Conservation (phyloP, 352 stramenopile genomes). For the Phytophthora fragariaefolia region DNA sequence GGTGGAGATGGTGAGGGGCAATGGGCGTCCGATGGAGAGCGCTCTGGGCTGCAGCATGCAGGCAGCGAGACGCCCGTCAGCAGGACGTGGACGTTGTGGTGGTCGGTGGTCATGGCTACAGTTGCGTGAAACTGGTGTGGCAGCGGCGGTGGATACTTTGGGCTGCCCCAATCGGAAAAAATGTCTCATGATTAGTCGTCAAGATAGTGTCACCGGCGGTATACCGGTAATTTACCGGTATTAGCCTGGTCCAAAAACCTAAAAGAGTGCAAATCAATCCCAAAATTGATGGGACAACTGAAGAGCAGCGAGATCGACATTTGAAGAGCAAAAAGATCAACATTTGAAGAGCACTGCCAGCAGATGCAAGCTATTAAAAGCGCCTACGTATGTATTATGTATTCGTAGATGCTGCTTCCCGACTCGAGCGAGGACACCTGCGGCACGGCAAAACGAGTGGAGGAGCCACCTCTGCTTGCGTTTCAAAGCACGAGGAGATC, state of each 20-base stretch:
- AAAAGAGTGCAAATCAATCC: too few relatives aligned
- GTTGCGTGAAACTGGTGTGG: too few relatives aligned
- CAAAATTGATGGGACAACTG: too few relatives aligned
- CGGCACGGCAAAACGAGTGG: background rate
- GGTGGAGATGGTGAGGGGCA: background rate
- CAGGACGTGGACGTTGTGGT: conserved; percentile 19
- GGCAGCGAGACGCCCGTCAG: conserved; percentile 33
- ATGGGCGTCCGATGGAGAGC: background rate
- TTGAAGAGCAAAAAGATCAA: background rate
- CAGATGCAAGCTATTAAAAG: too few relatives aligned
- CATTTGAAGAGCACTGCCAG: background rate
- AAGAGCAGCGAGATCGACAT: too few relatives aligned
- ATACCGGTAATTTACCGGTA: too few relatives aligned
- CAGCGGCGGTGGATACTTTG: too few relatives aligned
- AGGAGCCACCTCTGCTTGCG: conserved; percentile 8
- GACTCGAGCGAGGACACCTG: background rate
- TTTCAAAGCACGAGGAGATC: conserved; percentile 20
- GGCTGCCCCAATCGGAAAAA: too few relatives aligned
- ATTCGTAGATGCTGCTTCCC: background rate
- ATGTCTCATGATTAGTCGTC: too few relatives aligned
- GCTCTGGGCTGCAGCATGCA: conserved; percentile 21
- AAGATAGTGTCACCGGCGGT: too few relatives aligned
- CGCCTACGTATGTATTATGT: background rate
- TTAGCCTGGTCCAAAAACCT: too few relatives aligned
- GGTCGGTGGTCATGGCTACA: conserved; percentile 13